phyloP scores from a whole-genome alignment of 768 basidiomycete species.

The Suillus paluster region DNA sequence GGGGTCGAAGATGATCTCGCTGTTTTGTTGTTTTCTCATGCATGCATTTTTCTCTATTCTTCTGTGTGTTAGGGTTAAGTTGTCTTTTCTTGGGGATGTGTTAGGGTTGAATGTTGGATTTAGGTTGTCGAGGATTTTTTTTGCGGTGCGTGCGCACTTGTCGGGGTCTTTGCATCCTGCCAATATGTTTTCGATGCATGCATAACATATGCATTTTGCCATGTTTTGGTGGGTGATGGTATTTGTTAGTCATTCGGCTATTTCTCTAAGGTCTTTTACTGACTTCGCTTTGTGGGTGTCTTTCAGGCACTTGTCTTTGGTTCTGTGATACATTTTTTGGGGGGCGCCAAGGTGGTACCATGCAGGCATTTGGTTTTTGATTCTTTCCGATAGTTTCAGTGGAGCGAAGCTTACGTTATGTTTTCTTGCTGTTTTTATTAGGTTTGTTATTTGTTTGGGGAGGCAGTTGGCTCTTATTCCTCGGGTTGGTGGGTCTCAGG shows the following conservation, averaged over 20 bases:
- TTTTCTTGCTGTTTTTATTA: conserved; percentile 12
- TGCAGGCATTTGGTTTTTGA: neutral
- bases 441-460: neutral
- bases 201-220: neutral
- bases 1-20: conserved; percentile 9
- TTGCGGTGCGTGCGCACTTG: no score
- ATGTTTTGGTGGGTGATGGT: neutral
- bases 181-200: no score
- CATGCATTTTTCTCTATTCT: conserved; percentile 9
- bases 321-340: neutral
- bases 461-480: neutral
- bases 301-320: neutral
- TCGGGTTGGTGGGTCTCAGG: neutral
- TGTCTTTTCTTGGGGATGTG: conserved; percentile 1
- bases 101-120: neutral
- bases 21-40: neutral
- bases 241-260: neutral
- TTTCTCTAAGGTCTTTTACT: neutral
- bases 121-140: neutral
- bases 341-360: neutral
- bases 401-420: neutral
- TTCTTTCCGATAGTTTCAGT: neutral
- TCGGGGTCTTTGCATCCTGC: no score
- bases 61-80: conserved; percentile 9
- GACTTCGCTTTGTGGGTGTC: neutral